These are phyloP conservation scores for Ceratonia siliqua DNA, from an alignment of 306 rosid genomes.

Conservation along the genomic window DNA sequence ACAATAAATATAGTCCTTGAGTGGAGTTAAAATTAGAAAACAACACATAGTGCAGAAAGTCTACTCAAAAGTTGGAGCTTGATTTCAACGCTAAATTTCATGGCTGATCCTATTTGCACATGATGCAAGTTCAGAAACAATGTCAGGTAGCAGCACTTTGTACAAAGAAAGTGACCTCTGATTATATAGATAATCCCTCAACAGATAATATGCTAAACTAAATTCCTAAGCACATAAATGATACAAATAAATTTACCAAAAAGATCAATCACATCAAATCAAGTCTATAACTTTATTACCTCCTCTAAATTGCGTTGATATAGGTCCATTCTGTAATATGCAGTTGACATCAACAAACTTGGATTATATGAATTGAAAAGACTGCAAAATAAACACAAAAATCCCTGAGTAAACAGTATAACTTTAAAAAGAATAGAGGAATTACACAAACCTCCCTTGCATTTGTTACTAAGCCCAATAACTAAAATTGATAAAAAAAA, in stretches of 20 bases:
- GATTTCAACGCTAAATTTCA: not conserved
- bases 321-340: conserved; percentile 79
- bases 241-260: not conserved
- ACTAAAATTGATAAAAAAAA: too few relatives aligned
- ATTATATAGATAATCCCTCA: not conserved
- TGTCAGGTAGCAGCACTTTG: conserved; percentile 10
- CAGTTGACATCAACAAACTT: conserved; percentile 84
- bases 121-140: not conserved
- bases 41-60: not conserved
- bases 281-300: conserved; percentile 48
- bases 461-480: too few relatives aligned
- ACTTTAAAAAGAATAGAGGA: conserved; percentile 21
- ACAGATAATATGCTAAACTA: not conserved
- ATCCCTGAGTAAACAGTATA: conserved; percentile 24
- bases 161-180: not conserved
- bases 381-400: conserved; percentile 53
- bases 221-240: conserved; percentile 6
- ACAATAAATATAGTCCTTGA: not conserved
- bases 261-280: conserved; percentile 18
- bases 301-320: conserved; percentile 76
- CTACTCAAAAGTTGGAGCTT: not conserved
- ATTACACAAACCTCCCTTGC: too few relatives aligned
- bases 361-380: conserved; percentile 87
- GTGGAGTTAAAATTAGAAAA: not conserved
- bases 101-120: not conserved